Base-by-base conservation (phyloP, 768 basidiomycete species). In the Mycena floridula region DNA sequence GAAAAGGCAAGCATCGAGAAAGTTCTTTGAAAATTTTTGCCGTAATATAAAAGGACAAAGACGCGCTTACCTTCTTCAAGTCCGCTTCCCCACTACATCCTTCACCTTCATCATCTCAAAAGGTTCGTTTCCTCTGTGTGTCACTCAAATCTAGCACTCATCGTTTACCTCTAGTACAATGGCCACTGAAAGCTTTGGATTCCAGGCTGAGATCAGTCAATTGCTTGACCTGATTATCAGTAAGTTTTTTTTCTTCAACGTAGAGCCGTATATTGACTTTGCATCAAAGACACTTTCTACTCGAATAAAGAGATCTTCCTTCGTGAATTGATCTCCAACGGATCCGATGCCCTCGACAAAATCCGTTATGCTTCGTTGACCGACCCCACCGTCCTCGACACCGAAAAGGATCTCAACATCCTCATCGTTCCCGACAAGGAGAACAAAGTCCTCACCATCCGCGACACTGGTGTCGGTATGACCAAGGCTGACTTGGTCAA, bases 241-340 rank as follows among this genome's bases (percentile, higher is more conserved):
- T 91, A 60, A 48, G 88, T 69, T 9, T 43, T 37, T 49, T 39
- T 50, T 45, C 35, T 18, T 21, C 9, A 25, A n/a, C 28, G 25
- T 22, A 26, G 35, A 4, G 15, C 37, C 35, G 25, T 40, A 47
- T 45, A 43, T 54, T 41, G 57, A 27, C 18, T 40, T 40, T 25
- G 6, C 22, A 32, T 41, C 43, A 13, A 53, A 90, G 89, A 97
- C 78, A 97, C 95, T 51, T 98, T 98, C 84, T 99, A 98, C 83
- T 96, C 93, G 50, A 97, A 99, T 85, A 99, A 99, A 79, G 95
- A 97, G 73, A 98, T 99, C 68, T 98, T 98, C 82, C 85, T 99
- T 56, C 89, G 96, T 65, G 96, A 98, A 71, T 51, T 98, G 56
- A 97, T 95, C 70, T 98, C 95, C 53, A 97, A 97, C 73, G 72